These are phyloP conservation scores for Metschnikowia koreensis DNA, from an alignment of 805 yeast species.

Conservation along the genomic window DNA sequence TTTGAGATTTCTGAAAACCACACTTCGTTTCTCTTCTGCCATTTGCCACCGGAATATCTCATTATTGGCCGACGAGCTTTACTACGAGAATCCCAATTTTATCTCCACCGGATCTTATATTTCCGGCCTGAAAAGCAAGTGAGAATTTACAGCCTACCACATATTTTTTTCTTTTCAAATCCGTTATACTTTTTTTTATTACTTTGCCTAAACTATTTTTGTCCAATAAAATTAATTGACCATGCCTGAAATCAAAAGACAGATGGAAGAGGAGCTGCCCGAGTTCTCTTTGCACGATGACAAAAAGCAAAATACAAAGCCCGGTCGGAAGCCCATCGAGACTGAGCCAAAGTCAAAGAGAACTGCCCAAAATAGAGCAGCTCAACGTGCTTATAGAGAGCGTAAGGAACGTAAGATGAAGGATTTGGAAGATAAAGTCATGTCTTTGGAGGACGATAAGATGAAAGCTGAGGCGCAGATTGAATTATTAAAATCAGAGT, in stretches of 20 bases:
- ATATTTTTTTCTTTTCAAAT: too few relatives aligned
- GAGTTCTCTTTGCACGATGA: slow-evolving; percentile 28
- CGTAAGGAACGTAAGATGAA: slow-evolving; percentile 85
- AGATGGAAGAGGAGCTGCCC: slow-evolving; percentile 23
- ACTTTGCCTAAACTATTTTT: background rate
- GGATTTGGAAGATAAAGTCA: slow-evolving; percentile 79
- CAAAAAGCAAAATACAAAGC: slow-evolving; percentile 48
- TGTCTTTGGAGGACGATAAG: slow-evolving; percentile 67
- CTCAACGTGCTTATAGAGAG: slow-evolving; percentile 96
- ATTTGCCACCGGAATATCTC: background rate
- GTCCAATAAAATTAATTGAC: background rate
- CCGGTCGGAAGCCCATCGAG: slow-evolving; percentile 80
- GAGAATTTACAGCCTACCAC: too few relatives aligned
- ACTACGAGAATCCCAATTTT: background rate
- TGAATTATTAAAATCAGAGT: slow-evolving; percentile 66
- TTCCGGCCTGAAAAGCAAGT: background rate
- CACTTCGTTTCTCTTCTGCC: background rate
- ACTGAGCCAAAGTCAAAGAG: slow-evolving; percentile 83
- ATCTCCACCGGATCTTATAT: background rate
- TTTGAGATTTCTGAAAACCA: background rate
- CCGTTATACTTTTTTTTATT: too few relatives aligned
- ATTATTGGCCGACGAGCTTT: background rate
- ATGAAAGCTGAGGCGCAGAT: slow-evolving; percentile 71
- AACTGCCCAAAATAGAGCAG: slow-evolving; percentile 96
- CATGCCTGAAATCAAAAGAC: slow-evolving; percentile 36